These are phyloP conservation scores for Lentinula raphanica DNA, from an alignment of 768 basidiomycete genomes.

Conservation along the genomic window DNA sequence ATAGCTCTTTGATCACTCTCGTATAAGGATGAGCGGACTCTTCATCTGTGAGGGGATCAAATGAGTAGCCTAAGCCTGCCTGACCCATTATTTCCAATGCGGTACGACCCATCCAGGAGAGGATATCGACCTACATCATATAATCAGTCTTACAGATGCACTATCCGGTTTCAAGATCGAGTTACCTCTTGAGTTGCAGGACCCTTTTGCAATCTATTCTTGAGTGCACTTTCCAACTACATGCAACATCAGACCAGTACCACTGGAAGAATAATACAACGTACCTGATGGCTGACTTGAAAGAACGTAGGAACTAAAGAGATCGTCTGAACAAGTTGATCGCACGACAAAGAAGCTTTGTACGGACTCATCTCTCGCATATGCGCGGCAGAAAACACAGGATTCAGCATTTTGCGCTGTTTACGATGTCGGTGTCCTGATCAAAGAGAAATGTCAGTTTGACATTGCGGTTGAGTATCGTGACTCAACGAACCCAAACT, in stretches of 20 bases:
- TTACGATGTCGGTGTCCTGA: constrained; percentile 21
- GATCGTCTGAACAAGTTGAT: no score
- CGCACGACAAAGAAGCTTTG: no score
- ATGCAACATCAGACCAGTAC: no score
- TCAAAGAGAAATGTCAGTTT: background rate
- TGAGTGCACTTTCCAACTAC: background rate
- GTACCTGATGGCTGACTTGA: constrained; percentile 1
- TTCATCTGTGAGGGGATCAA: constrained; percentile 1
- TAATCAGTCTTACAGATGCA: no score
- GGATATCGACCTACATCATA: constrained; percentile 17
- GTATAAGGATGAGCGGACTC: background rate
- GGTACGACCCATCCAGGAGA: constrained; percentile 5
- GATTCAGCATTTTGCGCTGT: constrained; percentile 31
- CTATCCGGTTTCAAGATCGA: no score
- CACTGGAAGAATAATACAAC: background rate
- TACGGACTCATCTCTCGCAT: constrained; percentile 24
- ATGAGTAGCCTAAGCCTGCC: constrained; percentile 7
- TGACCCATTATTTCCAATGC: constrained; percentile 6
- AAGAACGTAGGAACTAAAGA: background rate
- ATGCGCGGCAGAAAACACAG: constrained; percentile 28
- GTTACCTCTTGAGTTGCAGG: constrained; percentile 1
- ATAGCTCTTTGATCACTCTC: background rate
- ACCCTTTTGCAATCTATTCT: background rate
- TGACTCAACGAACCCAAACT: background rate
- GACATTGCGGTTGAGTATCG: no score